Percentiles rank a stretch among this genome's conserved stretches.
phyloP scores from a whole-genome alignment of 352 stramenopile genomes.

The Phytophthora pinifolia region DNA sequence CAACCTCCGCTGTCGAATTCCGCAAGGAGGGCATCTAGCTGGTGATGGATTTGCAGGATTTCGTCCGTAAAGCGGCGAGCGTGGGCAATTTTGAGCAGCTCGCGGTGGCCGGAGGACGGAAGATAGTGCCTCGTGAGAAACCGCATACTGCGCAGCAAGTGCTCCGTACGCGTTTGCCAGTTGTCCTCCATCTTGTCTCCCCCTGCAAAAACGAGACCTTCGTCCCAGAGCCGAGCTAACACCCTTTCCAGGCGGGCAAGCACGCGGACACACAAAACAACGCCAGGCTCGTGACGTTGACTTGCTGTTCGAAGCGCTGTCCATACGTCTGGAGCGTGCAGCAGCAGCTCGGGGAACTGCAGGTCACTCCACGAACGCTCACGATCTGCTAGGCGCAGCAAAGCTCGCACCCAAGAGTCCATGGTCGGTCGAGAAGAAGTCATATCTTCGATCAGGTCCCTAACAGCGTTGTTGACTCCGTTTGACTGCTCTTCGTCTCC shows the following conservation, averaged over 20 bases:
- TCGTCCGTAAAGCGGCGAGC: slow-evolving; percentile 32
- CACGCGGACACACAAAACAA: slow-evolving; percentile 28
- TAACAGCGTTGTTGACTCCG: neutral
- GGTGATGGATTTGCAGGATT: slow-evolving; percentile 28
- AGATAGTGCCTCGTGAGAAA: slow-evolving; percentile 28
- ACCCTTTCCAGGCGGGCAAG: slow-evolving; percentile 29
- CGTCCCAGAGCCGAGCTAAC: slow-evolving; percentile 29
- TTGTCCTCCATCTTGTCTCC: slow-evolving; percentile 23
- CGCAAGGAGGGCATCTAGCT: slow-evolving; percentile 27
- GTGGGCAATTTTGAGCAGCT: slow-evolving; percentile 27
- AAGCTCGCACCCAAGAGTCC: slow-evolving; percentile 15
- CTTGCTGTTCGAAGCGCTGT: slow-evolving; percentile 29
- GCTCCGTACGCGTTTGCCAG: slow-evolving; percentile 36
- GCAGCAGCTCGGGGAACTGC: slow-evolving; percentile 31
- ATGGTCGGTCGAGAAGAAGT: slow-evolving; percentile 20
- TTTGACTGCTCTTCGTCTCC: slow-evolving; percentile 5
- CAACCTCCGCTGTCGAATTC: slow-evolving; percentile 25
- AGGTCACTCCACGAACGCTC: slow-evolving; percentile 29
- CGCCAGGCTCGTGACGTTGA: slow-evolving; percentile 18
- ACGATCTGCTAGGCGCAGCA: slow-evolving; percentile 25
- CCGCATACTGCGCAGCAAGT: slow-evolving; percentile 32
- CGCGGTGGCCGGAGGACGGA: slow-evolving; percentile 10
- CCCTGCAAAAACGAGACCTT: slow-evolving; percentile 20
- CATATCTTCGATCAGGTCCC: slow-evolving; percentile 18
- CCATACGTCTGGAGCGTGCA: slow-evolving; percentile 35